These are phyloP conservation scores for Zalaria obscura DNA, from an alignment of 2,329 filamentous ascomycete species.

Conservation along the genomic window DNA sequence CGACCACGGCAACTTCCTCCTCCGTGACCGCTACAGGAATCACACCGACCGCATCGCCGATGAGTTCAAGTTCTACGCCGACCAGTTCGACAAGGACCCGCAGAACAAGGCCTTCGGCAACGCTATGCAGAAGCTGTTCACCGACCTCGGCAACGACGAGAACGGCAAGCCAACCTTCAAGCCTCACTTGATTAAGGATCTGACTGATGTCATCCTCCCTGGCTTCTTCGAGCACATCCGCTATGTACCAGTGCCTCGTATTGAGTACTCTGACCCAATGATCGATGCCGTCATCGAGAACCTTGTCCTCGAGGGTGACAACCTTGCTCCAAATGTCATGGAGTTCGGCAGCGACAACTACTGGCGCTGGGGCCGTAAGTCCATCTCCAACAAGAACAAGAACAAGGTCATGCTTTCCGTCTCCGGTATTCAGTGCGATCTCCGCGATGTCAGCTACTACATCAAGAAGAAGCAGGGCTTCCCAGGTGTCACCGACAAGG, in stretches of 20 bases:
- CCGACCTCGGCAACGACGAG: slow-evolving; percentile 74
- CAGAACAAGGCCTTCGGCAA: slow-evolving; percentile 71
- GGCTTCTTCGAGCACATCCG: slow-evolving; percentile 68
- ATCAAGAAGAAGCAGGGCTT: slow-evolving; percentile 92
- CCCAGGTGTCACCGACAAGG: slow-evolving; percentile 72
- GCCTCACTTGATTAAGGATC: slow-evolving; percentile 77
- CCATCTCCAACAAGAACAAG: slow-evolving; percentile 63
- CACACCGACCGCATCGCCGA: slow-evolving; percentile 80
- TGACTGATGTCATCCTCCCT: slow-evolving; percentile 77
- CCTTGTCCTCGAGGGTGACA: slow-evolving; percentile 87
- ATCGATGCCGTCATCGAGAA: slow-evolving; percentile 89
- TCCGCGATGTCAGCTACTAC: slow-evolving; percentile 81
- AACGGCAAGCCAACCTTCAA: slow-evolving; percentile 82
- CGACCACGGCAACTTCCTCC: slow-evolving; percentile 71
- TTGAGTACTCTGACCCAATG: slow-evolving; percentile 76
- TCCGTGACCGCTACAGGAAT: slow-evolving; percentile 73
- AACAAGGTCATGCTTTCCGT: slow-evolving; percentile 78
- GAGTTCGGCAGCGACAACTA: slow-evolving; percentile 89
- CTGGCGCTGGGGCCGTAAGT: slow-evolving; percentile 88
- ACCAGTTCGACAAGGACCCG: slow-evolving; percentile 79
- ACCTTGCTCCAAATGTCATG: slow-evolving; percentile 83
- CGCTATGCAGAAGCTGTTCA: slow-evolving; percentile 72
- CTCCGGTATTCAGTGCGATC: slow-evolving; percentile 82
- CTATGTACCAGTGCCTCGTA: slow-evolving; percentile 85
- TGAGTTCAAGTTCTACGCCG: slow-evolving; percentile 76